A percentile compares a stretch with the other conserved stretches of the same genome.
Conservation (phyloP, 192 early-diverging fungal species). For the Nowakowskiella sp. region DNA sequence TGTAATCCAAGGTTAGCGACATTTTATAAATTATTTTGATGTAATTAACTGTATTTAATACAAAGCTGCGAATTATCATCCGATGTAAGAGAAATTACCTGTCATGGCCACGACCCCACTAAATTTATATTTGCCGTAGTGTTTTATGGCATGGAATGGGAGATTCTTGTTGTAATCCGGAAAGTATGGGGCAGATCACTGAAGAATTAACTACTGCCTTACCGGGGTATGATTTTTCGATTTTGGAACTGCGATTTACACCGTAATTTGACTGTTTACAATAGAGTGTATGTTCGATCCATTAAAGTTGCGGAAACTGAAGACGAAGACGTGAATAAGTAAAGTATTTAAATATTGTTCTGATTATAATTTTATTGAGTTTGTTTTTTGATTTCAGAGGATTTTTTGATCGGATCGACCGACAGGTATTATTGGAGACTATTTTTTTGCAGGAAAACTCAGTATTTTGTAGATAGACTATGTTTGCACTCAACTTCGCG, state of each 20-base stretch:
- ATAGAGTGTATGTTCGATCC: slow-evolving; percentile 61
- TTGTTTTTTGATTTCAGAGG: too few species aligned
- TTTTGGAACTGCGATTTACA: slow-evolving; percentile 40
- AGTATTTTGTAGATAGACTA: slow-evolving; percentile 43
- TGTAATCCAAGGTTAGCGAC: too few species aligned
- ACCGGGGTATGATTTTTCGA: slow-evolving; percentile 3
- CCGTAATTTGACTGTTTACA: slow-evolving; percentile 31
- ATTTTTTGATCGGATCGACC: slow-evolving; percentile 81
- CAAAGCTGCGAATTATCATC: too few species aligned
- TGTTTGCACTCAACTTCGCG: slow-evolving; percentile 64
- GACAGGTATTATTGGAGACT: slow-evolving; percentile 50
- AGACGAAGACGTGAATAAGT: slow-evolving; percentile 65
- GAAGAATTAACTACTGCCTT: slow-evolving; percentile 14
- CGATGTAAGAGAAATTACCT: too few species aligned
- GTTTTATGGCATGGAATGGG: slow-evolving; percentile 91
- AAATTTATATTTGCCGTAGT: too few species aligned
- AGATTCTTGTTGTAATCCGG: slow-evolving; percentile 69
- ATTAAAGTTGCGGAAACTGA: slow-evolving; percentile 59
- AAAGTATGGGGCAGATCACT: slow-evolving; percentile 19
- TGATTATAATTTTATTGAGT: too few species aligned
- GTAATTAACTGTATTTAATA: too few species aligned
- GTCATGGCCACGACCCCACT: too few species aligned
- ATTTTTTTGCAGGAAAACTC: neutral
- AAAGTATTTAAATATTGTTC: too few species aligned
- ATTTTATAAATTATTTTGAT: too few species aligned